These are phyloP conservation scores for Yamadazyma ubonensis DNA, from an alignment of 805 yeast species.

Conservation along the genomic window DNA sequence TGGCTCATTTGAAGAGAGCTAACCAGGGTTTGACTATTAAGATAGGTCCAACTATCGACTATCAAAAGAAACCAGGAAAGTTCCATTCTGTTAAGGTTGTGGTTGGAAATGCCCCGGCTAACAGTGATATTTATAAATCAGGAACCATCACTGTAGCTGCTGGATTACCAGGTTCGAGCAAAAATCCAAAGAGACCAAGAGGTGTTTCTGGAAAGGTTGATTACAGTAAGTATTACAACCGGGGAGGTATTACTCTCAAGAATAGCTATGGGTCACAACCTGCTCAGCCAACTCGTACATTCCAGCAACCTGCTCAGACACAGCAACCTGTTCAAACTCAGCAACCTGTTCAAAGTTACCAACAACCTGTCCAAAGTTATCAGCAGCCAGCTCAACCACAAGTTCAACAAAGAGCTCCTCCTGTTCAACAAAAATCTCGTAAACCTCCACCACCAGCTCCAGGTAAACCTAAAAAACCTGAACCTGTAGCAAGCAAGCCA, in stretches of 20 bases:
- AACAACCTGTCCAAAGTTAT: slow-evolving; percentile 21
- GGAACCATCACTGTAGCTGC: slow-evolving; percentile 77
- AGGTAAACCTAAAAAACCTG: slow-evolving; percentile 11
- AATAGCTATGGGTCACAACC: slow-evolving; percentile 22
- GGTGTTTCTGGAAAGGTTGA: slow-evolving; percentile 42
- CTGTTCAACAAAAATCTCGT: slow-evolving; percentile 13
- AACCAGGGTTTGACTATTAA: slow-evolving; percentile 58
- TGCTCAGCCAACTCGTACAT: slow-evolving; percentile 9
- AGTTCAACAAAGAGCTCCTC: slow-evolving; percentile 4
- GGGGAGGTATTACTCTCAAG: slow-evolving; percentile 21
- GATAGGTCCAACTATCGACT: slow-evolving; percentile 70
- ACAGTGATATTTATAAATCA: slow-evolving; percentile 81
- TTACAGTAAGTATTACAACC: slow-evolving; percentile 41
- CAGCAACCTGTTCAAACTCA: too few relatives aligned
- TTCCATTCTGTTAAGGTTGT: slow-evolving; percentile 74
- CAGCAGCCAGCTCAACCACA: too few relatives aligned
- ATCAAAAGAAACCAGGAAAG: slow-evolving; percentile 88
- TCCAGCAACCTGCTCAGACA: not conserved
- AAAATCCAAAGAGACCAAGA: slow-evolving; percentile 74
- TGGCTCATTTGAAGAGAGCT: slow-evolving; percentile 67
- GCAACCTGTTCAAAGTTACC: slow-evolving; percentile 16
- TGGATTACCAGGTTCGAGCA: slow-evolving; percentile 74
- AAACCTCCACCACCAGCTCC: slow-evolving; percentile 19
- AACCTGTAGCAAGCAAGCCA: slow-evolving; percentile 12
- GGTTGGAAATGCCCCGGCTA: slow-evolving; percentile 53